Evolutionary conservation across 2,329 filamentous ascomycete genomes (phyloP), one percentile per base, ranked within the genome.

Genomic region (Kalmusia sp.): DNA sequence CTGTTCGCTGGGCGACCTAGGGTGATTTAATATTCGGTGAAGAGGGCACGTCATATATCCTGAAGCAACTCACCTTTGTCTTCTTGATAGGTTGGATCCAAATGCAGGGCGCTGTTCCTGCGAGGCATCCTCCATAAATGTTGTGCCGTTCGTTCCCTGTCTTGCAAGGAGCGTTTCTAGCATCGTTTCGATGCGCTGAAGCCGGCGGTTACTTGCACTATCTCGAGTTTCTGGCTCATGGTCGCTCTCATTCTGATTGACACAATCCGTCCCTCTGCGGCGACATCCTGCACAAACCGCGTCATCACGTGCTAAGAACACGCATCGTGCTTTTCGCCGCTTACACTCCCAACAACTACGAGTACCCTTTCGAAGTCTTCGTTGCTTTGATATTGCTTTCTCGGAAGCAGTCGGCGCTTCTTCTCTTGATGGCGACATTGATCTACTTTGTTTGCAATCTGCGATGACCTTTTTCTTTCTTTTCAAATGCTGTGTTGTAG

Each of bases 271-370:
- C 3, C 55, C 54, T n/a, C 55, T 49, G 14, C 52, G 35, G 5
- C 37, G 54, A 40, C 57, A 62, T 11, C 43, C 48, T 30, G 47
- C 41, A 31, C 59, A 62, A 3, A 45, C 40, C 3, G 43, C 24
- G 17, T 61, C 49, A 2, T 44, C 41, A 1, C 39, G 9, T 14
- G 50, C 5, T 2, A 45, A 37, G 24, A 63, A 67, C 2, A 51
- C 57, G 28, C 67, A 70, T n/a, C 57, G 50, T 3, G 65, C 51
- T 27, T 70, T 71, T 21, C 67, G 56, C 31, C 61, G 59, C 52
- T 64, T 72, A 64, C 73, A 75, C 57, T 73, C 73, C 59, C 73
- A 76, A 56, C 72, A 76, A 46, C 68, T 74, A 53, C 70, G 70
- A 8, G 72, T 75, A 11, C 72, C 72, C 52, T 75, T 75, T 17